These are phyloP conservation scores for Naematelia encephala DNA, from an alignment of 768 basidiomycete species.

Conservation along the genomic window DNA sequence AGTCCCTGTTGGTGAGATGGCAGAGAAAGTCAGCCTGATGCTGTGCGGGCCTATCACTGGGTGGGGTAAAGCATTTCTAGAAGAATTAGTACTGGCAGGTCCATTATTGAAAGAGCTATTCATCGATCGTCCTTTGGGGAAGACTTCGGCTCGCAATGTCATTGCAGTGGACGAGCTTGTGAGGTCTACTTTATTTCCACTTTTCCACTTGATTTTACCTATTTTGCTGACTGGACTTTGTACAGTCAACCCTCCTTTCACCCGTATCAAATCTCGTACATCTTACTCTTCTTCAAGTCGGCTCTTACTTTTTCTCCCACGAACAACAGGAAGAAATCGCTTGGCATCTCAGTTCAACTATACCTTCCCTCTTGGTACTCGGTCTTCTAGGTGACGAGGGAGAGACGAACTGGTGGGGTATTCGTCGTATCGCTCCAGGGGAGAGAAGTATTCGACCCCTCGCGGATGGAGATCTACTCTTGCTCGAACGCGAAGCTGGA, in stretches of 20 bases:
- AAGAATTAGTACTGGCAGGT: conserved; percentile 26
- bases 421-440: conserved; percentile 22
- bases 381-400: conserved; percentile 41
- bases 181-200: too few species aligned
- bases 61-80: conserved; percentile 37
- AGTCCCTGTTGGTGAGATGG: conserved; percentile 29
- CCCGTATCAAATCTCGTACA: conserved; percentile 32
- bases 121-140: conserved; percentile 43
- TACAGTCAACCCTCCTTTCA: conserved; percentile 27
- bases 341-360: conserved; percentile 14
- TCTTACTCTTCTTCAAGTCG: conserved; percentile 44
- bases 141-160: conserved; percentile 22
- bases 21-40: conserved; percentile 34
- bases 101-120: conserved; percentile 46
- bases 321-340: conserved; percentile 24
- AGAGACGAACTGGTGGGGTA: conserved; percentile 47
- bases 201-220: not conserved
- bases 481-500: not conserved
- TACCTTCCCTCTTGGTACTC: conserved; percentile 33
- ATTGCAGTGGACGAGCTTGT: conserved; percentile 36
- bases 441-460: not conserved
- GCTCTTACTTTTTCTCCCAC: conserved; percentile 38
- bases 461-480: not conserved
- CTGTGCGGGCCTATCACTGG: conserved; percentile 45
- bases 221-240: not conserved